A percentile compares a stretch with the other conserved stretches of the same genome.
phyloP scores from a whole-genome alignment of 2,329 filamentous ascomycete genomes.

The Xylaria polymorpha region DNA sequence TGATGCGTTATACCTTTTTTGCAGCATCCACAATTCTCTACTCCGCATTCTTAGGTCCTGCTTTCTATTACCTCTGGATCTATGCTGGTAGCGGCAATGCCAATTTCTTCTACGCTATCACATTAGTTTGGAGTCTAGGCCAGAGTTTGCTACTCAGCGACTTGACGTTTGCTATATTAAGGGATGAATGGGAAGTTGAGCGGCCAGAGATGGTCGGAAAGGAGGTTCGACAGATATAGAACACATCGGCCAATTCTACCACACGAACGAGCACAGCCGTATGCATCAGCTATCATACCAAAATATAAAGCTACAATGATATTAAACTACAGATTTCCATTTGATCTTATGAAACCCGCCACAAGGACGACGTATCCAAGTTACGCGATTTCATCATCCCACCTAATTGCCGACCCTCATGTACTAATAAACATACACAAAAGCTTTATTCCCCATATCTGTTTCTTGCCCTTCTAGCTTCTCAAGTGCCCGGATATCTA shows the following conservation, averaged over 20 bases:
- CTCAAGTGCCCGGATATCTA: constrained; percentile 20
- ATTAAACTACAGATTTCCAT: background rate
- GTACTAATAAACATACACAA: constrained; percentile 37
- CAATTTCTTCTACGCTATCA: constrained; percentile 99
- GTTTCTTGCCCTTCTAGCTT: constrained; percentile 31
- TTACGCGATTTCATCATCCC: background rate
- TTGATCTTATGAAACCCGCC: background rate
- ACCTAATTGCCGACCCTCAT: background rate
- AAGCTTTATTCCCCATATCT: constrained; percentile 33
- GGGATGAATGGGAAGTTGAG: constrained; percentile 95
- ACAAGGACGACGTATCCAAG: background rate
- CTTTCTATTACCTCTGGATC: constrained; percentile 98
- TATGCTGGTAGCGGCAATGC: constrained; percentile 98
- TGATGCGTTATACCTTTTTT: constrained; percentile 95
- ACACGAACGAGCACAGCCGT: background rate
- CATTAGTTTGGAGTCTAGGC: constrained; percentile 95
- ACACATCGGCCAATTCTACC: background rate
- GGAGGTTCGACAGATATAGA: constrained; percentile 84
- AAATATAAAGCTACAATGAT: constrained; percentile 10
- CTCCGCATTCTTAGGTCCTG: constrained; percentile 86
- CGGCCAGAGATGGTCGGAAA: constrained; percentile 90
- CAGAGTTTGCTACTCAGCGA: constrained; percentile 89
- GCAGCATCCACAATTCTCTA: constrained; percentile 86
- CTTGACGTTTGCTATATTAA: constrained; percentile 84
- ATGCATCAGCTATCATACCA: background rate